phyloP scores from a whole-genome alignment of 495 filamentous ascomycete genomes.

The Paragyromitra xinjiangensis region DNA sequence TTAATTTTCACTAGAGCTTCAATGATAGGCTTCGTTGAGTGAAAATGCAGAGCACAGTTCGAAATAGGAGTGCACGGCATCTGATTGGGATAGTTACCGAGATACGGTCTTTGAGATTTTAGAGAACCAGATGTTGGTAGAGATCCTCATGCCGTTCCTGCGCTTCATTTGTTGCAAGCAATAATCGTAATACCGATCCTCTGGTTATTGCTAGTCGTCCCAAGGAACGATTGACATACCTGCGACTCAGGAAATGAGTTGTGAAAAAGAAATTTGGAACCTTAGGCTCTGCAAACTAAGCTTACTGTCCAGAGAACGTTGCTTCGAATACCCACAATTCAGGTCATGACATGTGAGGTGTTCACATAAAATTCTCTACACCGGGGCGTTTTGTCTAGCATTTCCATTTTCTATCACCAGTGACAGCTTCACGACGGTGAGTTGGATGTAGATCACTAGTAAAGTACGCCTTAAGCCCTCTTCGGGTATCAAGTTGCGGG shows the following conservation, averaged over 20 bases:
- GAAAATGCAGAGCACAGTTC: constrained; percentile 21
- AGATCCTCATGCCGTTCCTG: constrained; percentile 9
- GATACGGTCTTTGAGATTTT: background rate
- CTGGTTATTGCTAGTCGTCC: background rate
- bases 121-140: constrained; percentile 2
- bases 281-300: background rate
- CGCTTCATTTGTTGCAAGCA: background rate
- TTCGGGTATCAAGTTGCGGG: background rate
- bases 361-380: background rate
- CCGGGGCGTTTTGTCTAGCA: background rate
- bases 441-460: background rate
- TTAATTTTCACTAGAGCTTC: background rate
- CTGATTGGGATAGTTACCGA: constrained; percentile 4
- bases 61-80: constrained; percentile 17
- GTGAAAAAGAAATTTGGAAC: background rate
- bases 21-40: background rate
- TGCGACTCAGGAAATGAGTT: background rate
- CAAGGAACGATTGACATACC: background rate
- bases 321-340: background rate
- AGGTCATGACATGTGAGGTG: background rate
- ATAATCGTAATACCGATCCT: background rate
- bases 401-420: background rate
- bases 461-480: background rate
- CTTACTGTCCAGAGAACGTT: no score
- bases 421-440: background rate